These are phyloP conservation scores for Trichothecium roseum DNA, from an alignment of 2,329 filamentous ascomycete genomes.

Conservation along the genomic window DNA sequence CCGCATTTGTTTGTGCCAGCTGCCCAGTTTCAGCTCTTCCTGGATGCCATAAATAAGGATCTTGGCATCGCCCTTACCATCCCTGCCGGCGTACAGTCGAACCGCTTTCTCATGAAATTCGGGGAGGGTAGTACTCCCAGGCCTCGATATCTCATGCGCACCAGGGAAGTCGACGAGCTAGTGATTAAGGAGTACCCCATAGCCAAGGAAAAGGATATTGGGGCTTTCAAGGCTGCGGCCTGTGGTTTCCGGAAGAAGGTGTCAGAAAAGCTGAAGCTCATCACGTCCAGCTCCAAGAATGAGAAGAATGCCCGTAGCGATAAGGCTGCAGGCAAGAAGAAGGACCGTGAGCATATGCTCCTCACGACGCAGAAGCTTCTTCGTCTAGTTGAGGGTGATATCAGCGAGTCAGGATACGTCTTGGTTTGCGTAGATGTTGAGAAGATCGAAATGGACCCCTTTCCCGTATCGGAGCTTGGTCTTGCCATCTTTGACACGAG, in stretches of 20 bases:
- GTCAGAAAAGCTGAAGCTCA: neutral
- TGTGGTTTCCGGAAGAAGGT: constrained; percentile 6
- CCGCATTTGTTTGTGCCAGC: constrained; percentile 60
- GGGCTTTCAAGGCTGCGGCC: constrained; percentile 15
- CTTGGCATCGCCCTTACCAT: constrained; percentile 45
- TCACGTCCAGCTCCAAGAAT: constrained; percentile 14
- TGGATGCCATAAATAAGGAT: constrained; percentile 53
- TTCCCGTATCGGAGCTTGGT: constrained; percentile 74
- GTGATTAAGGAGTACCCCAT: constrained; percentile 22
- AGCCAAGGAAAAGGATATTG: constrained; percentile 23
- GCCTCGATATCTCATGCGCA: constrained; percentile 52
- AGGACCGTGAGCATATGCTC: constrained; percentile 41
- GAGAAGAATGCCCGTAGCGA: constrained; percentile 32
- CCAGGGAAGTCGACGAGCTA: constrained; percentile 20
- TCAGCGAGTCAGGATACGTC: constrained; percentile 22
- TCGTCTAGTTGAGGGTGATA: constrained; percentile 36
- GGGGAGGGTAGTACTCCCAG: constrained; percentile 46
- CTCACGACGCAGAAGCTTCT: constrained; percentile 60
- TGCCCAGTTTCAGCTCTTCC: constrained; percentile 51
- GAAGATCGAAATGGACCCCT: constrained; percentile 58
- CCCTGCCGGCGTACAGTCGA: constrained; percentile 37
- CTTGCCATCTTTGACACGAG: constrained; percentile 69
- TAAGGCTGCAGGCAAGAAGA: constrained; percentile 37
- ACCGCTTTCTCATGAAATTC: constrained; percentile 54
- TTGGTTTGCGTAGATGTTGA: constrained; percentile 80